phyloP scores from a whole-genome alignment of 208 protist genomes.

The Dictyostelium gargantuum region DNA sequence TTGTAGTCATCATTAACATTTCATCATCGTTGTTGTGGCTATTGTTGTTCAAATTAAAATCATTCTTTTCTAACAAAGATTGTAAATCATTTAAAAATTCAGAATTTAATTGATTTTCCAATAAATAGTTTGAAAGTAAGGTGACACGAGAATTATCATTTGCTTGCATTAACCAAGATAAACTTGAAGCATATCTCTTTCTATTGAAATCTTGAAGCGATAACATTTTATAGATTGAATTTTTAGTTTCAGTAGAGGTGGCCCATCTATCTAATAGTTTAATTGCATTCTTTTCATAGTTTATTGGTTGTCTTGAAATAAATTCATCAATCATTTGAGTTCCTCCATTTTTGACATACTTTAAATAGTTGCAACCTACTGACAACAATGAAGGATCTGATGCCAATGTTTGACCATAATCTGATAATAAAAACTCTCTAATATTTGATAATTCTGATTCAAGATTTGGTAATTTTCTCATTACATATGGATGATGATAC shows the following conservation, averaged over 20 bases:
- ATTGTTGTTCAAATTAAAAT: neutral
- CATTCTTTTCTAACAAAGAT: constrained; percentile 11
- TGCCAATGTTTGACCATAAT: constrained; percentile 15
- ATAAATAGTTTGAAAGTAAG: neutral
- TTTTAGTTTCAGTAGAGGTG: neutral
- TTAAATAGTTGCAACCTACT: neutral
- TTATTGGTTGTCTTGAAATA: constrained; percentile 18
- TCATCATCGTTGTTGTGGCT: neutral
- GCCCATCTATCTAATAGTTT: neutral
- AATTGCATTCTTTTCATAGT: constrained; percentile 6
- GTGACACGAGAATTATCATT: neutral
- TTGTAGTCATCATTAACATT: too few relatives aligned
- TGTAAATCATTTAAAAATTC: constrained; percentile 10
- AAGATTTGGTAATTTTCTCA: neutral
- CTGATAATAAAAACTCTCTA: neutral
- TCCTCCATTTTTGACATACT: neutral
- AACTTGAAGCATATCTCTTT: constrained; percentile 39
- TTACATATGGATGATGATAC: constrained; percentile 48
- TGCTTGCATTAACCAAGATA: constrained; percentile 21
- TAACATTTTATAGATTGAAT: constrained; percentile 21
- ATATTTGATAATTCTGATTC: neutral
- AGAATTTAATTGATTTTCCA: constrained; percentile 21
- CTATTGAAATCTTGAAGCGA: constrained; percentile 24
- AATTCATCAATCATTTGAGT: constrained; percentile 27
- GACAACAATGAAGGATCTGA: neutral